Percentiles rank a stretch among this genome's conserved stretches.
Conservation (phyloP, 164 flowering plant species). For the Vitis amurensis region DNA sequence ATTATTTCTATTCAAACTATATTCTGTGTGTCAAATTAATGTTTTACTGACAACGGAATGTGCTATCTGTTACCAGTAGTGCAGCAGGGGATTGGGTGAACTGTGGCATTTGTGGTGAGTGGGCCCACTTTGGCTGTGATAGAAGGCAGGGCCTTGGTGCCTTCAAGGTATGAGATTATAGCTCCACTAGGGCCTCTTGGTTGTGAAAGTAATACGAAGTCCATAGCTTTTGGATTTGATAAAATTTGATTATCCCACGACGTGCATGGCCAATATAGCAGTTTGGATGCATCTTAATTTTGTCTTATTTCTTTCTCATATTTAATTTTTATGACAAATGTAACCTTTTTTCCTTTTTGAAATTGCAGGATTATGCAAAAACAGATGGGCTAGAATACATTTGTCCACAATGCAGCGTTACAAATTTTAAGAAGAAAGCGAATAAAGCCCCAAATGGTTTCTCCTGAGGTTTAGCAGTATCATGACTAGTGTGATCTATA, state of each 20-base stretch:
- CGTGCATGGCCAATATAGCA: too few relatives aligned
- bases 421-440: slow-evolving; percentile 22
- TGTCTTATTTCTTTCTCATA: background rate
- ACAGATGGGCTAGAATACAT: slow-evolving; percentile 73
- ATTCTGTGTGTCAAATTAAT: too few relatives aligned
- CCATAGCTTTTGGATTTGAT: too few relatives aligned
- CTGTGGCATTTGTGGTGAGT: slow-evolving; percentile 95
- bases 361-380: slow-evolving; percentile 64
- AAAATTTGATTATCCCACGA: too few relatives aligned
- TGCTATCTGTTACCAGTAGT: slow-evolving; percentile 56
- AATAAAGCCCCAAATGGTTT: too few relatives aligned
- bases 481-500: too few relatives aligned
- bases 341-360: background rate
- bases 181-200: background rate
- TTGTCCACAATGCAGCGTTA: slow-evolving; percentile 63
- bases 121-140: slow-evolving; percentile 99
- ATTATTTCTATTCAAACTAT: background rate
- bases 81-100: slow-evolving; percentile 99
- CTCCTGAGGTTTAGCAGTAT: too few relatives aligned
- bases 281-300: background rate
- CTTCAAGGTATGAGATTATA: slow-evolving; percentile 63
- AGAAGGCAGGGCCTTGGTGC: slow-evolving; percentile 97
- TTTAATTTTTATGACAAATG: background rate
- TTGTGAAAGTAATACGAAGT: too few relatives aligned
- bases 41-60: slow-evolving; percentile 1